Percentiles rank a stretch among this genome's conserved stretches.
Conservation (phyloP, 2,329 filamentous ascomycete species). For the Fusarium aywerte region DNA sequence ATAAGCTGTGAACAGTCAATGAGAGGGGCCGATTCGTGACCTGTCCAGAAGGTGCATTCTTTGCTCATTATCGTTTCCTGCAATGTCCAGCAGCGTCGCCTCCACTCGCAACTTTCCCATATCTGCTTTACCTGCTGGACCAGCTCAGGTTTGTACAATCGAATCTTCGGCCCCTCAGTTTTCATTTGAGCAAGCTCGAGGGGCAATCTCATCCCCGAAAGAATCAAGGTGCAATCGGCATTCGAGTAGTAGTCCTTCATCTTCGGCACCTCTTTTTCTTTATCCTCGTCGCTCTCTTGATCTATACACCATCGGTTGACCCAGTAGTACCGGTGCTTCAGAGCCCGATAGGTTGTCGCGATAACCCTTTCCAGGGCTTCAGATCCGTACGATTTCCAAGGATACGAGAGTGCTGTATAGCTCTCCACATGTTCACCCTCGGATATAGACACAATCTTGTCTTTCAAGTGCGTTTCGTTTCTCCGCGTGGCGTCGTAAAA, state of each 20-base stretch:
- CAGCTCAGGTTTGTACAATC: fast-evolving
- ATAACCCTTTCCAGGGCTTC: background rate
- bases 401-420: background rate
- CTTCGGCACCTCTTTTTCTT: background rate
- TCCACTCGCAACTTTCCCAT: background rate
- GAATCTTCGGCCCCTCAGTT: background rate
- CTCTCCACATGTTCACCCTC: background rate
- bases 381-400: background rate
- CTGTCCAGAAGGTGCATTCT: background rate
- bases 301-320: background rate
- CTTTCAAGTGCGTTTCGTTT: background rate
- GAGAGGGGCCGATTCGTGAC: background rate
- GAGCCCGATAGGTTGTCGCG: background rate
- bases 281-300: background rate
- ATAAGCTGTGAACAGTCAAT: background rate
- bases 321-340: background rate
- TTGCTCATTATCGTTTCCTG: background rate
- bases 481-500: background rate
- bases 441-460: background rate
- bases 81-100: background rate
- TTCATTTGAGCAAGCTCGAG: background rate
- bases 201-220: background rate
- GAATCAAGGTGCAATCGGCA: background rate
- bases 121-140: too few relatives aligned
- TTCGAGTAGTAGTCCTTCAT: background rate